Evolutionary conservation across 768 basidiomycete genomes (phyloP), one percentile per base, ranked within the genome.

Genomic region (Lactarius psammicola): DNA sequence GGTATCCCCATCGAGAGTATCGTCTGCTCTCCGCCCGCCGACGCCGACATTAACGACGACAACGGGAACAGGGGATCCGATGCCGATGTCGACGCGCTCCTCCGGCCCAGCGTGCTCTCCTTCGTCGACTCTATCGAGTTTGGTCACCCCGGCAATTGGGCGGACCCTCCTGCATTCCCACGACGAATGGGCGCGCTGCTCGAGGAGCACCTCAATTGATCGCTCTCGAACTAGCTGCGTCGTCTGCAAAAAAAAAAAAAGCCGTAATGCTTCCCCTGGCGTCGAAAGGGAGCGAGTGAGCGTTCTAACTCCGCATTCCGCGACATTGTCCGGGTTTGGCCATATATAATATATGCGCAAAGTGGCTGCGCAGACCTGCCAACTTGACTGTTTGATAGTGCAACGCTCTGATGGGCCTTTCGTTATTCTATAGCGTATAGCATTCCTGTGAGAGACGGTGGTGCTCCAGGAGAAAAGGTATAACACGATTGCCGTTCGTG

Each of bases 161-260:
- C 36, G 23, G 34, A 28, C n/a, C 23, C 40, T 4, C 40, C 57
- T 5, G 4, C n/a, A 18, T 67, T 67, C 53, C 66, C 66, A 20
- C 54, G 51, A 11, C 54, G 57, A 10, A 59, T 67, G 61, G 34
- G 34, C 28, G 57, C 61, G 51, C 34, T 63, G 33, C 66, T 67
- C 23, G 66, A 67, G 23, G 57, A 67, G 17, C 42, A 67, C 42
- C 66, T 67, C 40, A 42, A 55, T 42, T 67, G 42, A 60, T 51
- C 13, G 15, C 44, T n/a, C n/a, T 46, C n/a, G 44, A 46, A 46
- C n/a, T 3, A n/a, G 44, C 44, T 6, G 5, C 38, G 3, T 18
- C 40, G 31, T 56, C 31, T 23, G 17, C 40, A 40, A 46, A 44
- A 20, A 23, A 46, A 23, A 13, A 23, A 49, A 26, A n/a, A n/a